Percentiles rank a stretch among this genome's conserved stretches.
Evolutionary conservation across 2,329 filamentous ascomycete genomes (phyloP).

Genomic region (Dactylella cylindrospora): DNA sequence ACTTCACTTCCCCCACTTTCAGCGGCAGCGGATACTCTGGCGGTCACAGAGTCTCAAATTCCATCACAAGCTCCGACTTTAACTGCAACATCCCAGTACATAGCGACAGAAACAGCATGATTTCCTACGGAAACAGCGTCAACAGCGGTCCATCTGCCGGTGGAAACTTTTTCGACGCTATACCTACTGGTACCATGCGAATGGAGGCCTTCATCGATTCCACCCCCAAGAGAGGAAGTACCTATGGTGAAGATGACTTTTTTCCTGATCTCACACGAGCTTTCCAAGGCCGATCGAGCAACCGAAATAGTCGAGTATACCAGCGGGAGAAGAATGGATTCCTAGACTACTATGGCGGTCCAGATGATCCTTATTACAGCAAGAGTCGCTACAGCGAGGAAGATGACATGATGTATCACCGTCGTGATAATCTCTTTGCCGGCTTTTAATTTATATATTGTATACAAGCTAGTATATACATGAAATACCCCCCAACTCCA

Average conservation of each 20-base stretch:
- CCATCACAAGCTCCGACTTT: slow-evolving; percentile 30
- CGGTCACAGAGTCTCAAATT: slow-evolving; percentile 22
- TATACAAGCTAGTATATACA: background rate
- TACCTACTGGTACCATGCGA: slow-evolving; percentile 76
- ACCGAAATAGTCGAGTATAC: slow-evolving; percentile 45
- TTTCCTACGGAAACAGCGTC: slow-evolving; percentile 45
- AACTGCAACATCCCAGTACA: slow-evolving; percentile 40
- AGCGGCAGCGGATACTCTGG: slow-evolving; percentile 31
- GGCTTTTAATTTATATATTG: slow-evolving; percentile 52
- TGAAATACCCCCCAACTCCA: background rate
- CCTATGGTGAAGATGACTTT: slow-evolving; percentile 46
- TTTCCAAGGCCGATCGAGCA: slow-evolving; percentile 46
- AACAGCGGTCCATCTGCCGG: slow-evolving; percentile 46
- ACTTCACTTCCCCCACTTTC: slow-evolving; percentile 40
- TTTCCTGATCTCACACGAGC: slow-evolving; percentile 41
- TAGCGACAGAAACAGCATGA: slow-evolving; percentile 36
- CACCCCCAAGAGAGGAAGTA: slow-evolving; percentile 48
- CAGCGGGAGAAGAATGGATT: slow-evolving; percentile 45
- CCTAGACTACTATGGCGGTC: slow-evolving; percentile 46
- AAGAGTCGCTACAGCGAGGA: slow-evolving; percentile 51
- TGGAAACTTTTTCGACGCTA: slow-evolving; percentile 47
- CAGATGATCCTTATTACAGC: slow-evolving; percentile 51
- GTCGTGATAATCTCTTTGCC: slow-evolving; percentile 55
- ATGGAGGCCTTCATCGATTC: slow-evolving; percentile 94
- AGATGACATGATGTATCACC: slow-evolving; percentile 51